Evolutionary conservation across 2,329 filamentous ascomycete genomes (phyloP).

Genomic region (Colletotrichum ledebouriae): DNA sequence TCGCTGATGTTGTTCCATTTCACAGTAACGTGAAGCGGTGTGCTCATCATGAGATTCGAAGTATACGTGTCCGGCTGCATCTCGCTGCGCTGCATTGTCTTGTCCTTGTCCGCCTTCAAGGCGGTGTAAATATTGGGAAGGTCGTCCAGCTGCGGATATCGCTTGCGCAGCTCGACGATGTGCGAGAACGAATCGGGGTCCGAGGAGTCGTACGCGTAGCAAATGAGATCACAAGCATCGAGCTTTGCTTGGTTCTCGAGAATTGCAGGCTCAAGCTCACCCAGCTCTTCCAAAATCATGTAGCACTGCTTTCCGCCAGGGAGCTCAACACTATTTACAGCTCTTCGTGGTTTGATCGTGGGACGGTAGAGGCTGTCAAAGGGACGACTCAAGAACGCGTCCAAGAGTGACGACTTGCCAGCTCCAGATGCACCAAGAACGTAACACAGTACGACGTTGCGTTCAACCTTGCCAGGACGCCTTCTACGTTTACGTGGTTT

Average conservation of each 20-base stretch:
- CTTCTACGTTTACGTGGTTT: slow-evolving; percentile 89
- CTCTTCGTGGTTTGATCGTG: slow-evolving; percentile 93
- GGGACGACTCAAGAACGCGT: slow-evolving; percentile 90
- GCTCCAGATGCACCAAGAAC: slow-evolving; percentile 87
- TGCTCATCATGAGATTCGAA: slow-evolving; percentile 84
- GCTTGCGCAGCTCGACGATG: slow-evolving; percentile 83
- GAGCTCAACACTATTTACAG: slow-evolving; percentile 96
- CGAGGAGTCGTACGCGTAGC: slow-evolving; percentile 96
- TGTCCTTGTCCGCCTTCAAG: slow-evolving; percentile 94
- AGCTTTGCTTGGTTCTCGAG: slow-evolving; percentile 92
- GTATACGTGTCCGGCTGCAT: slow-evolving; percentile 94
- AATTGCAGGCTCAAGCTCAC: slow-evolving; percentile 94
- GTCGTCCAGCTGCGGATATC: slow-evolving; percentile 87
- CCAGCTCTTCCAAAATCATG: slow-evolving; percentile 93
- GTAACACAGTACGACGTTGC: slow-evolving; percentile 95
- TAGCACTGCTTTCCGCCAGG: slow-evolving; percentile 98
- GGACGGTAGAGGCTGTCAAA: slow-evolving; percentile 89
- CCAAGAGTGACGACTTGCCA: slow-evolving; percentile 91
- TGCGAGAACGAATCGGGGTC: slow-evolving; percentile 97
- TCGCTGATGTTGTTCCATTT: slow-evolving; percentile 96
- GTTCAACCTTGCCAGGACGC: slow-evolving; percentile 86
- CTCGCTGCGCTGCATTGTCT: slow-evolving; percentile 94
- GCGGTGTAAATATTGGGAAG: slow-evolving; percentile 93
- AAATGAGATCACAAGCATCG: slow-evolving; percentile 92
- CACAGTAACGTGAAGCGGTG: slow-evolving; percentile 93